Conservation (phyloP, 345 rosid genomes). For the Pistacia integerrima region DNA sequence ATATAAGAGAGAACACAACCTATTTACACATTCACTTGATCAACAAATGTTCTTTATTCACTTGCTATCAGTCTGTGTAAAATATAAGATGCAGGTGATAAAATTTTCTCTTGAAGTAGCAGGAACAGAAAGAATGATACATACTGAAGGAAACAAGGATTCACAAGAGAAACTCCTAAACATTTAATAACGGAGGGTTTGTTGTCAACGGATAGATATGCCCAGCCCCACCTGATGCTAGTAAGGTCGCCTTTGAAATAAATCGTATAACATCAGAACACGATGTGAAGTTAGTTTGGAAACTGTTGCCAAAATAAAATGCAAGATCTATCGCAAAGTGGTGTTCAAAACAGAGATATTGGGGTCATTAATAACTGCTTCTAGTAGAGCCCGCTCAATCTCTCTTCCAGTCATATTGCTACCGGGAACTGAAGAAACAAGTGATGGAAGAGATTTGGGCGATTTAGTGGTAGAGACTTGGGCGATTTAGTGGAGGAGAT, state of each 20-base stretch:
- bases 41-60: too few species aligned
- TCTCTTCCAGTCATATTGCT: too few species aligned
- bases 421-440: too few species aligned
- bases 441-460: too few species aligned
- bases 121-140: too few species aligned
- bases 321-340: not conserved
- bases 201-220: constrained; percentile 96
- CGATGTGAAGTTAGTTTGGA: not conserved
- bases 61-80: too few species aligned
- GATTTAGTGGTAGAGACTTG: too few species aligned
- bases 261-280: constrained; percentile 53
- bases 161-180: not conserved
- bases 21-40: not conserved
- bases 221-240: constrained; percentile 99
- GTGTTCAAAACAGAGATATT: too few species aligned
- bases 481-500: too few species aligned
- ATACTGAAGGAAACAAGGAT: too few species aligned
- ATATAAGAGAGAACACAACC: not conserved
- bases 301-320: constrained; percentile 12
- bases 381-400: too few species aligned
- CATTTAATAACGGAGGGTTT: constrained; percentile 67
- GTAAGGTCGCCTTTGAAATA: constrained; percentile 87
- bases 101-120: not conserved
- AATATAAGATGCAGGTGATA: not conserved
- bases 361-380: too few species aligned